Evolutionary conservation across 768 basidiomycete species (phyloP).

Genomic region (Rhodocollybia butyracea): DNA sequence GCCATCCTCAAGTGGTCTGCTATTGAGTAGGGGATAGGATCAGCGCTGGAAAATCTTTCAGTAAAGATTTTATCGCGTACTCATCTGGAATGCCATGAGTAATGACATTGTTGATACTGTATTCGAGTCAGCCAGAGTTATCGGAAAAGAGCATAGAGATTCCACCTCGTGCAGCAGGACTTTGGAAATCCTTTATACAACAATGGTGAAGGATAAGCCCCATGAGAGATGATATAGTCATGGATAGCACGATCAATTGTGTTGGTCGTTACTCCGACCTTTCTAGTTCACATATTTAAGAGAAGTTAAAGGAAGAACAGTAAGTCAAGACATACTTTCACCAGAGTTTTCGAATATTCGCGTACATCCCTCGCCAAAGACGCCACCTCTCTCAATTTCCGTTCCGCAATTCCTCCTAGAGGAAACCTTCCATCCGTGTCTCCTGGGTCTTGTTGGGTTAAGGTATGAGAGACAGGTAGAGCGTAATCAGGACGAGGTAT

Average conservation of each 20-base stretch:
- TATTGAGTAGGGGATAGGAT: conserved; percentile 22
- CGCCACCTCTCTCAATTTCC: conserved; percentile 48
- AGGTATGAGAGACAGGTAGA: conserved; percentile 13
- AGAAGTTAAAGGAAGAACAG: neutral
- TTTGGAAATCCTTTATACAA: conserved; percentile 72
- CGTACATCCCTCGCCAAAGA: conserved; percentile 55
- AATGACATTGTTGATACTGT: conserved; percentile 84
- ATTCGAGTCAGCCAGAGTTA: conserved; percentile 39
- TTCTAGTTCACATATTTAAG: neutral
- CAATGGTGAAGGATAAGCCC: conserved; percentile 87
- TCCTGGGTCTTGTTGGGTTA: conserved; percentile 1
- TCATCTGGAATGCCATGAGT: conserved; percentile 90
- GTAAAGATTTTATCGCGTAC: conserved; percentile 38
- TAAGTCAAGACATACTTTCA: conserved; percentile 37
- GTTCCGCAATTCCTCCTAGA: conserved; percentile 54
- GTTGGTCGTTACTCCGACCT: conserved; percentile 75
- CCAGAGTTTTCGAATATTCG: conserved; percentile 49
- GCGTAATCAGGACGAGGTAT: conserved; percentile 61
- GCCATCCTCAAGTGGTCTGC: conserved; percentile 74
- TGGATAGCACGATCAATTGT: conserved; percentile 72
- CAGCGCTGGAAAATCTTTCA: neutral
- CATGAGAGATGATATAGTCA: conserved; percentile 58
- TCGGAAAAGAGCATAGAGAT: neutral
- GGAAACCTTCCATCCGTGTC: conserved; percentile 35
- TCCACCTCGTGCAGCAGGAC: conserved; percentile 69